phyloP scores from a whole-genome alignment of 139 green algal genomes.

The Micractinium conductrix region DNA sequence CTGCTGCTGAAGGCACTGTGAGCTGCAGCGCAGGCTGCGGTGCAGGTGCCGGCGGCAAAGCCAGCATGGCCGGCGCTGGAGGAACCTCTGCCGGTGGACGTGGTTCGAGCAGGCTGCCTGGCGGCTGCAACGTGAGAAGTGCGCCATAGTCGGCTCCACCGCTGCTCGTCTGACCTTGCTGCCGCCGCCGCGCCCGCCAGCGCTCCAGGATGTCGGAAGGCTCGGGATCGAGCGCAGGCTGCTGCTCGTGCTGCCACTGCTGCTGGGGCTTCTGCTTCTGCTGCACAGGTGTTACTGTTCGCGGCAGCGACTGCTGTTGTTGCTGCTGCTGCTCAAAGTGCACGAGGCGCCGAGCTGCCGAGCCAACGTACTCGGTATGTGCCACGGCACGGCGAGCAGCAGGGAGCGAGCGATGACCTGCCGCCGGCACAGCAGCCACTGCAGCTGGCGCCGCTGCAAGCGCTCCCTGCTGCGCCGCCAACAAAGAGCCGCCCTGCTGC shows the following conservation, averaged over 20 bases:
- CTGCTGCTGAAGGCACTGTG: background rate
- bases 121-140: background rate
- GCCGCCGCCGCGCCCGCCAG: constrained; percentile 18
- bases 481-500: background rate
- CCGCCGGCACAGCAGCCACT: background rate
- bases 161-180: background rate
- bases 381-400: no score
- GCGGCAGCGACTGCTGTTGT: no score
- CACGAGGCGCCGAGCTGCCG: no score
- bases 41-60: background rate
- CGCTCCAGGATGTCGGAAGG: constrained; percentile 11
- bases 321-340: no score
- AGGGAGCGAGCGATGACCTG: no score
- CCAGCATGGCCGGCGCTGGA: background rate
- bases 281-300: no score
- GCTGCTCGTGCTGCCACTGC: background rate
- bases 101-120: background rate
- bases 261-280: background rate
- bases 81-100: background rate
- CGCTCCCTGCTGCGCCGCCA: no score
- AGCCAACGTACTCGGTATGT: no score
- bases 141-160: background rate
- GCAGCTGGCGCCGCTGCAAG: no score
- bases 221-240: background rate
- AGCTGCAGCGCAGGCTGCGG: background rate